Evolutionary conservation across 225 moss, liverwort and hornwort genomes (phyloP), one percentile per base, ranked within the genome.

Genomic region (Takakia lepidozioides): DNA sequence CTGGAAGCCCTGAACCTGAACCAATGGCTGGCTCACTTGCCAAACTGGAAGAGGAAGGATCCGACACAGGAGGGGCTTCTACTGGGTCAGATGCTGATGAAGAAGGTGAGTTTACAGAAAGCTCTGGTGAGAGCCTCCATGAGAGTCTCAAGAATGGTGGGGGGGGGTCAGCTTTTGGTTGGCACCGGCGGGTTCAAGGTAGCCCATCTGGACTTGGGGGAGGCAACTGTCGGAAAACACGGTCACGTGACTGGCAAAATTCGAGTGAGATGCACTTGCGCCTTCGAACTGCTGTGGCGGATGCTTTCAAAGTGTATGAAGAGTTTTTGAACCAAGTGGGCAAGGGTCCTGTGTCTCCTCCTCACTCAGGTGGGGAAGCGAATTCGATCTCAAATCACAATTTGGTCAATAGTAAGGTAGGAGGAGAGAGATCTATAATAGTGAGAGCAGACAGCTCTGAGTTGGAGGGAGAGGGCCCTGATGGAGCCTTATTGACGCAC

Each of bases 301-400:
- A 81, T 52, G 91, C 83, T 55, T 90, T 98, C 51, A 85, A 58
- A 63, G 72, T 73, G 9, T 98, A 91, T 43, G 87, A 85, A 23
- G 85, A 91, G 14, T 85, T 85, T 69, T 28, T 98, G 58, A 79
- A 62, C 28, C 66, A 78, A 13, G 53, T 66, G 54, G 55, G 69
- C 27, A 74, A 40, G 49, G 68, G 51, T 2, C 44, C 27, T 44
- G 3, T 40, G 15, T 8, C 45, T 5, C 47, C 46, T 19, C 30
- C 9, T 25, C 57, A 58, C 25, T 45, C 65, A 59, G 51, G 43
- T 6, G 63, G 41, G 35, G 80, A 77, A 27, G 48, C 17, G 49
- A 80, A 58, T 42, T 29, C n/a, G 23, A 48, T 55, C n/a, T 35
- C 60, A 1, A 70, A 76, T 45, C 70, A 70, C 53, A 61, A 57